Evolutionary conservation across 495 filamentous ascomycete species (phyloP), one percentile per base, ranked within the genome.

Genomic region (Aspergillus ostianus): DNA sequence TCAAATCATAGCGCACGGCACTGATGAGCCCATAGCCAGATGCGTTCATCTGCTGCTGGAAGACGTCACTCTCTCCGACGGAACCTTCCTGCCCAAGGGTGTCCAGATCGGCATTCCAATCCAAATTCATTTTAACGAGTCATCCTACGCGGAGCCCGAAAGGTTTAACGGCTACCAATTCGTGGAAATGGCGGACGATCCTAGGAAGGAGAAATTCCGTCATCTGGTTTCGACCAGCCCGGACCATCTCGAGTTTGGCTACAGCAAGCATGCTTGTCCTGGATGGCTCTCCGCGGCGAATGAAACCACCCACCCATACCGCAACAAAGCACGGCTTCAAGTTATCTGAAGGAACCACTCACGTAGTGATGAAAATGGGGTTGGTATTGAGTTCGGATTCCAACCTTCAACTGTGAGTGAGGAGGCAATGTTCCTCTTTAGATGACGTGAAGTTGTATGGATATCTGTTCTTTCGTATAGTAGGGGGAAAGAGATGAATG

Each of bases 91-190:
- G 9, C 66, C 67, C 6, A 63, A 65, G 45, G 59, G 55, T 51
- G 59, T 59, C 19, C 55, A 47, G 4, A 63, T 78, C 23, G 58
- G 62, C 10, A 66, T 80, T 15, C 68, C 74, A 20, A 48, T 19
- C 21, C 21, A 59, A 18, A 44, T 27, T 2, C 64, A 64, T 59
- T 62, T 62, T 73, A 71, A 81, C 61, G 55, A 67, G 0, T 32
- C 51, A 3, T 50, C 77, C 18, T 79, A 80, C 61, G 56, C 65
- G 5, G 62, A 73, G n/a, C 71, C 79, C 0, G 65, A 75, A 1
- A 55, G 61, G 32, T 83, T 73, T 66, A 73, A 82, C 58, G 68
- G 63, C 4, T 63, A 69, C 41, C 74, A 76, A 19, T 82, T 78
- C 57, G 56, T 69, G 23, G 61, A 64, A n/a, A 53, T 77, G 29